Percentiles rank a stretch among this genome's conserved stretches.
Evolutionary conservation across 805 yeast species (phyloP).

Genomic region (Kuraishia hungarica): DNA sequence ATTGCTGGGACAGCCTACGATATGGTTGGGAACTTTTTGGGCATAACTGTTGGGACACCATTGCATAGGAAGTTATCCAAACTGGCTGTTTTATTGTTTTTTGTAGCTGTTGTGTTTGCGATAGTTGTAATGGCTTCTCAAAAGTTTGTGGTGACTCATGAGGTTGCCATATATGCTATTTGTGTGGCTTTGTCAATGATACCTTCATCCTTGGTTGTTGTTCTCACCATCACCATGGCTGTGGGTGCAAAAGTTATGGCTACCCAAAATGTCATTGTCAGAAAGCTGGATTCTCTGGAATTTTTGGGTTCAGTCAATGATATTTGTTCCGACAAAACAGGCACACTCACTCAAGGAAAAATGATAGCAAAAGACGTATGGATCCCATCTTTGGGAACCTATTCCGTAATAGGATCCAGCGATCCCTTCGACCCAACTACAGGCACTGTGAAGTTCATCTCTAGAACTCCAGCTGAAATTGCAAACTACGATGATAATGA

Average conservation of each 20-base stretch:
- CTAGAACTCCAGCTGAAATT: conserved; percentile 27
- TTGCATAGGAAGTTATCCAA: conserved; percentile 67
- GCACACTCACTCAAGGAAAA: conserved; percentile 73
- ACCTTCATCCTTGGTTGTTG: conserved; percentile 74
- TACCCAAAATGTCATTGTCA: conserved; percentile 59
- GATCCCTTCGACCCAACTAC: conserved; percentile 58
- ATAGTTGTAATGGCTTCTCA: conserved; percentile 84
- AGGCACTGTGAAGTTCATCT: conserved; percentile 35
- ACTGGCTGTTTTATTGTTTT: conserved; percentile 65
- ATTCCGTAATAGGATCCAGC: conserved; percentile 41
- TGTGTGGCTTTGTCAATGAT: conserved; percentile 80
- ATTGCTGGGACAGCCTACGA: conserved; percentile 39
- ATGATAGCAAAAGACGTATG: conserved; percentile 68
- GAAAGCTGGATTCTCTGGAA: conserved; percentile 71
- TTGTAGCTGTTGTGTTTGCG: conserved; percentile 78
- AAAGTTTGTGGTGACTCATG: conserved; percentile 60
- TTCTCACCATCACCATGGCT: conserved; percentile 80
- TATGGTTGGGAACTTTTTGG: conserved; percentile 59
- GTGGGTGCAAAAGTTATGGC: conserved; percentile 72
- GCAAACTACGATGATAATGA: conserved; percentile 23
- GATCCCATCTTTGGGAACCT: conserved; percentile 58
- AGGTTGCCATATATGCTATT: conserved; percentile 83
- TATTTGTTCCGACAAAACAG: conserved; percentile 78
- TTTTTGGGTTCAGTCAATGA: conserved; percentile 75
- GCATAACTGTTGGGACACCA: conserved; percentile 76